Base-by-base conservation (phyloP, 345 rosid species). In the Populus simonii region DNA sequence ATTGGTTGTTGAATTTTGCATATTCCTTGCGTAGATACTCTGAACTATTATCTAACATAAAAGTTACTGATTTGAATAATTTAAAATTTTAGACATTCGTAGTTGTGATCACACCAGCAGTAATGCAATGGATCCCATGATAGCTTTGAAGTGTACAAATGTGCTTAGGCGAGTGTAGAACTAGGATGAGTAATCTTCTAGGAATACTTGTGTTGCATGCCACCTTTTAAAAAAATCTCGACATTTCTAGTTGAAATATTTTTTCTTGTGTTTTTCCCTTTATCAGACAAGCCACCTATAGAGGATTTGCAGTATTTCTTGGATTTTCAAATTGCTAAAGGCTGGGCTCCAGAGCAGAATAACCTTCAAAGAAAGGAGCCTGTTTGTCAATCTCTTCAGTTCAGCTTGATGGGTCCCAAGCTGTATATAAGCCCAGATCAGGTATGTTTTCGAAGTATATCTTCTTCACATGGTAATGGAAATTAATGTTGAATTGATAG, bases 331-430 rank as follows among this genome's bases (percentile, higher is more conserved):
- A 89, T 96, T 81, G 84, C 91, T 76, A 88, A 85, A 81, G 88
- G 89, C 70, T 96, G 99, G 99, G 99, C 98, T 76, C 98, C 97
- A 0, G 97, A 96, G 76, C 96, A 90, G 79, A 91, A 92, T 67
- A 96, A 84, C 79, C 90, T 93, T 72, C 98, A 89, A 83, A 83
- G 98, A 70, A 96, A 93, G 84, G 99, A 91, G 70, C 99, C 97
- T 8, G 96, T 96, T 43, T 96, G 97, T 77, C 73, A 75, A 67
- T 90, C 93, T 83, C 99, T 96, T 81, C 99, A 93, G 72, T 92
- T 96, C 84, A 96, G 99, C 87, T 89, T 93, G 85, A 96, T 96
- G 98, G 98, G 99, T 85, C 99, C 99, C 6, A 96, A 96, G 85
- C 96, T 96, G 2, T 93, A 91, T 83, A 82, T 96, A 88, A 93